A percentile compares a stretch with the other conserved stretches of the same genome.
Conservation (phyloP, 2,329 filamentous ascomycete genomes). For the Arthrobotrys iridis region DNA sequence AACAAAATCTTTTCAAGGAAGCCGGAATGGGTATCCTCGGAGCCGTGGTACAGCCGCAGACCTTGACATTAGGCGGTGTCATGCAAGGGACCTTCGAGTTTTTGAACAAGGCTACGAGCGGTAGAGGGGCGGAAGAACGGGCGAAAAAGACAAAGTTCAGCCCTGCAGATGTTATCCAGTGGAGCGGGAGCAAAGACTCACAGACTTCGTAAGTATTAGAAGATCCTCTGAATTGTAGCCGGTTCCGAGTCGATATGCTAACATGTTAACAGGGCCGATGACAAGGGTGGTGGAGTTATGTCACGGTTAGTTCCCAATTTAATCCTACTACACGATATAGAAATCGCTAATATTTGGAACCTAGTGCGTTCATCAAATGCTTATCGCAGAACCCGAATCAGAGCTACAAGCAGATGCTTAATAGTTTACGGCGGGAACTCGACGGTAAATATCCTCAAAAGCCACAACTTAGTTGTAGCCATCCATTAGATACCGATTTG, state of each 20-base stretch:
- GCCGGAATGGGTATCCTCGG: slow-evolving; percentile 72
- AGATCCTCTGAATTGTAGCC: background rate
- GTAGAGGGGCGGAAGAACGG: slow-evolving; percentile 47
- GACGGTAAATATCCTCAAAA: slow-evolving; percentile 52
- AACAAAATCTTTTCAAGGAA: slow-evolving; percentile 74
- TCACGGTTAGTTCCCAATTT: slow-evolving; percentile 36
- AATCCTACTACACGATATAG: background rate
- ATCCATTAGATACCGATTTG: slow-evolving; percentile 53
- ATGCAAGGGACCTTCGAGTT: slow-evolving; percentile 52
- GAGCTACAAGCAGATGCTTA: slow-evolving; percentile 55
- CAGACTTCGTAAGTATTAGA: slow-evolving; percentile 43
- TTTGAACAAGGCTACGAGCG: slow-evolving; percentile 45
- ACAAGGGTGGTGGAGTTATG: slow-evolving; percentile 50
- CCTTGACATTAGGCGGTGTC: slow-evolving; percentile 43
- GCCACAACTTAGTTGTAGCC: slow-evolving; percentile 52
- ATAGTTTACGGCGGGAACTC: slow-evolving; percentile 51
- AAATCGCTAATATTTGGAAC: background rate
- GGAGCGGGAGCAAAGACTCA: slow-evolving; percentile 54
- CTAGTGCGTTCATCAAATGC: slow-evolving; percentile 51
- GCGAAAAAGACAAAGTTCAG: slow-evolving; percentile 53
- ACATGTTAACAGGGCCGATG: slow-evolving; percentile 39
- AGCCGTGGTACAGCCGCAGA: slow-evolving; percentile 58
- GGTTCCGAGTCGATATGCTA: background rate
- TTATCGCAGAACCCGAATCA: slow-evolving; percentile 35
- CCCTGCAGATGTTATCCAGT: slow-evolving; percentile 53